A percentile compares a stretch with the other conserved stretches of the same genome.
Conservation (phyloP, 139 green algal genomes). For the Chlamydomonas sp. region DNA sequence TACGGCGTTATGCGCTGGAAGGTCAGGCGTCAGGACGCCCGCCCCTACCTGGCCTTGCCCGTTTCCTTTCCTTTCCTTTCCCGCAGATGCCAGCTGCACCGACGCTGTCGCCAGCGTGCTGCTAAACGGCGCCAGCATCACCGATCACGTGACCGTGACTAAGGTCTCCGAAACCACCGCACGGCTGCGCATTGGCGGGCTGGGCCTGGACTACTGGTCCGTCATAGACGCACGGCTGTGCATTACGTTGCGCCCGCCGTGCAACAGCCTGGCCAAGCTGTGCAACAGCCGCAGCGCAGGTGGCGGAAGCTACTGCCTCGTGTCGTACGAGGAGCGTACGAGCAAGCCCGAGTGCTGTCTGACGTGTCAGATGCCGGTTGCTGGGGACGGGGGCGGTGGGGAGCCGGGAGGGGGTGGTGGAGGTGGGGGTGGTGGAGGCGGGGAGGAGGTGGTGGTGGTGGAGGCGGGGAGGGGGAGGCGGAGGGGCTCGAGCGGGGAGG, state of each 20-base stretch:
- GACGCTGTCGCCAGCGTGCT: background rate
- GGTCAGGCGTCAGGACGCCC: no score
- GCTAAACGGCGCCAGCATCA: conserved; percentile 22
- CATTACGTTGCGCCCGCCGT: conserved; percentile 19
- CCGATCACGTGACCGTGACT: background rate
- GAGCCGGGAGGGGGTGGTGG: conserved; percentile 3
- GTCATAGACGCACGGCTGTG: conserved; percentile 10
- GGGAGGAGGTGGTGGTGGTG: background rate
- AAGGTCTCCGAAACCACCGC: background rate
- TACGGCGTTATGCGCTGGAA: no score
- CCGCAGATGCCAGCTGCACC: conserved; percentile 15
- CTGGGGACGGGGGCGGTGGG: background rate
- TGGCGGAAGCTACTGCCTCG: conserved; percentile 18
- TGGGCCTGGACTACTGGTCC: conserved; percentile 24
- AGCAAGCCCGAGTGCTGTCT: background rate
- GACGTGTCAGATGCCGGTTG: conserved; percentile 30
- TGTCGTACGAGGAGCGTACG: conserved; percentile 24
- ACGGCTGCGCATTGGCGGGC: conserved; percentile 4
- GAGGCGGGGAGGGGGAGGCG: background rate
- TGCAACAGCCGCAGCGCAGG: conserved; percentile 1
- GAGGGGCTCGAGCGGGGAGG: background rate
- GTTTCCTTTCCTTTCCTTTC: background rate
- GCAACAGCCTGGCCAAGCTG: conserved; percentile 19
- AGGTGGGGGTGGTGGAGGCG: background rate
- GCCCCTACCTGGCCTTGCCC: background rate